Conservation (phyloP, 2,329 filamentous ascomycete species). For the Lanzia echinophila region DNA sequence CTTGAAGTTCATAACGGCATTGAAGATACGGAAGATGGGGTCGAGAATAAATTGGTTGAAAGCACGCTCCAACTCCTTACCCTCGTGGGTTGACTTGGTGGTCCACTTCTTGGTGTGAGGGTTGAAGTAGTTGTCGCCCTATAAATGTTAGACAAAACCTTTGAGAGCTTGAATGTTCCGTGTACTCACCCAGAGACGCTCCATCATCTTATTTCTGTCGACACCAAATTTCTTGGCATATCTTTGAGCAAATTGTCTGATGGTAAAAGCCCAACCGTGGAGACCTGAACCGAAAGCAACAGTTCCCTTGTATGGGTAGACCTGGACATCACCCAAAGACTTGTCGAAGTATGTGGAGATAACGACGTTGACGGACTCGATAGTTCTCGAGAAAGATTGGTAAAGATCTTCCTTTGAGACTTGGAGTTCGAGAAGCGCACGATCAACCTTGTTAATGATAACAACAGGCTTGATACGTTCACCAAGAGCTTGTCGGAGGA, state of each 20-base stretch:
- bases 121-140: slow-evolving; percentile 99
- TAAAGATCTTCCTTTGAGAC: slow-evolving; percentile 98
- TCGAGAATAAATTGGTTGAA: slow-evolving; percentile 99
- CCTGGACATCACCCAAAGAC: slow-evolving; percentile 92
- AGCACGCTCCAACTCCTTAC: slow-evolving; percentile 88
- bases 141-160: slow-evolving; percentile 21
- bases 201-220: slow-evolving; percentile 99
- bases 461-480: slow-evolving; percentile 99
- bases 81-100: slow-evolving; percentile 75
- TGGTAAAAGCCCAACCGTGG: slow-evolving; percentile 98
- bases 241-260: slow-evolving; percentile 91
- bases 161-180: neutral
- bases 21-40: slow-evolving; percentile 99
- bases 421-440: slow-evolving; percentile 97
- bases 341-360: slow-evolving; percentile 99
- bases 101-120: slow-evolving; percentile 99
- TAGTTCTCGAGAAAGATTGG: slow-evolving; percentile 98
- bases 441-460: slow-evolving; percentile 99
- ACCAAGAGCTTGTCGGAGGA: slow-evolving; percentile 96
- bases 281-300: slow-evolving; percentile 99
- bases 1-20: slow-evolving; percentile 96
- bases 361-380: slow-evolving; percentile 99
- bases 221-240: slow-evolving; percentile 99
- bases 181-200: slow-evolving; percentile 85
- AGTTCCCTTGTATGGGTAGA: slow-evolving; percentile 96